Base-by-base conservation (phyloP, 2,329 filamentous ascomycete species). In the Thielaviopsis ethacetica region DNA sequence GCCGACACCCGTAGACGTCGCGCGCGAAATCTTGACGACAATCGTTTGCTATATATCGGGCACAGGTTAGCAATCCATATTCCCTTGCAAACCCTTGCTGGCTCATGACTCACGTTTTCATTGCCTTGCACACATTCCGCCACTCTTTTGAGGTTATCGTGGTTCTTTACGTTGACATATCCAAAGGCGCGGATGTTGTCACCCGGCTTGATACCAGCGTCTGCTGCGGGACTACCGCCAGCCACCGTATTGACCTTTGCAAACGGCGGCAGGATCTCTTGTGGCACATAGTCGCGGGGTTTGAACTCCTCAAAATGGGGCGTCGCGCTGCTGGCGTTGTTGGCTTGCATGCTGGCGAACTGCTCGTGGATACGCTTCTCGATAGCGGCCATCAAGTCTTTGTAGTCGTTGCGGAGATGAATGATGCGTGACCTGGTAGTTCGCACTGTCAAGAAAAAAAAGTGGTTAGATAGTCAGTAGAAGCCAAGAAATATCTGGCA, bases 401-500 rank as follows among this genome's bases (percentile, higher is more conserved):
- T 96, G 74, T 95, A 91, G 71, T 98, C 93, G 68, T 96, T 97
- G 63, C 87, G 84, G 47, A 97, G 77, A 64, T 84, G 78, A 64
- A 97, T 93, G 65, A 98, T 95, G 62, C 88, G 84, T 27, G 91
- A 81, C 70, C 93, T 80, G 44, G 91, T 95, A n/a, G 89, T 95
- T 62, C 93, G 88, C 68, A 98, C 88, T 94, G n/a, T n/a, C n/a
- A n/a, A n/a, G n/a, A n/a, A n/a, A n/a, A n/a, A n/a, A n/a, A n/a
- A n/a, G n/a, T n/a, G 49, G 53, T 67, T 56, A 69, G 63, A 47
- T 30, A 51, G 30, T 57, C 34, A 27, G 19, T 27, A 41, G 50
- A 15, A 19, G 13, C 24, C 51, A 53, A 3, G 30, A 57, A n/a
- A 41, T 10, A 56, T 56, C 30, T 17, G 38, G 59, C 76, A 64